A percentile compares a stretch with the other conserved stretches of the same genome.
phyloP scores from a whole-genome alignment of 1,284 basidiomycete species.

The Melampsora americana region DNA sequence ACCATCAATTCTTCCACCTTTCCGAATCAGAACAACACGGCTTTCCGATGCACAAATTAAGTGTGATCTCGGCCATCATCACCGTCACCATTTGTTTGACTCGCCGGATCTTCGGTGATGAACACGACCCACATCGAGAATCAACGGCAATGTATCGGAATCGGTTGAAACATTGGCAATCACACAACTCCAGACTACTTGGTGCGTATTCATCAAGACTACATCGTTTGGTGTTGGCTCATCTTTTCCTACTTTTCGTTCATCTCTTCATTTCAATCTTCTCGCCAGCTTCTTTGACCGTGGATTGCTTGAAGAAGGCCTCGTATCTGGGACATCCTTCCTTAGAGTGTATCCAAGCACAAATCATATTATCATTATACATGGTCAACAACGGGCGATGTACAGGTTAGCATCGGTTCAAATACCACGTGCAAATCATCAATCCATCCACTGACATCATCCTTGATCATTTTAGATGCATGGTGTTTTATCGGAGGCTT shows the following conservation, averaged over 20 bases:
- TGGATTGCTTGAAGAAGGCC: conserved; percentile 32
- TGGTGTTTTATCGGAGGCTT: conserved; percentile 42
- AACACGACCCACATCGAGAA: not conserved
- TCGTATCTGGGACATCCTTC: conserved; percentile 42
- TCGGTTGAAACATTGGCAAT: not conserved
- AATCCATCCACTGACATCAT: no score
- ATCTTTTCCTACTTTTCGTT: not conserved
- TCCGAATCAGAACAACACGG: conserved; percentile 21
- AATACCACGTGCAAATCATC: not conserved
- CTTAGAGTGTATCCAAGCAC: conserved; percentile 40
- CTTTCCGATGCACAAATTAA: conserved; percentile 13
- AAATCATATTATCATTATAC: conserved; percentile 24
- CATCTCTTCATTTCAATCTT: not conserved
- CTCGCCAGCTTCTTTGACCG: conserved; percentile 30
- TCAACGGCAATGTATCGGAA: not conserved
- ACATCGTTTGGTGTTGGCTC: no score
- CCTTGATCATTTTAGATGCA: conserved; percentile 10
- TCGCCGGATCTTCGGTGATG: conserved; percentile 1
- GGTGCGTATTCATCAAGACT: not conserved
- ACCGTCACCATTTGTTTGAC: conserved; percentile 17
- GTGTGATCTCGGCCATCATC: conserved; percentile 31
- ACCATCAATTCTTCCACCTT: conserved; percentile 21
- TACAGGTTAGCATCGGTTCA: conserved; percentile 10
- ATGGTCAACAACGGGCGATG: conserved; percentile 43
- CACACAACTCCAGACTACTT: not conserved